phyloP scores from a whole-genome alignment of 305 asterid genomes.

The Plantago coronopus region DNA sequence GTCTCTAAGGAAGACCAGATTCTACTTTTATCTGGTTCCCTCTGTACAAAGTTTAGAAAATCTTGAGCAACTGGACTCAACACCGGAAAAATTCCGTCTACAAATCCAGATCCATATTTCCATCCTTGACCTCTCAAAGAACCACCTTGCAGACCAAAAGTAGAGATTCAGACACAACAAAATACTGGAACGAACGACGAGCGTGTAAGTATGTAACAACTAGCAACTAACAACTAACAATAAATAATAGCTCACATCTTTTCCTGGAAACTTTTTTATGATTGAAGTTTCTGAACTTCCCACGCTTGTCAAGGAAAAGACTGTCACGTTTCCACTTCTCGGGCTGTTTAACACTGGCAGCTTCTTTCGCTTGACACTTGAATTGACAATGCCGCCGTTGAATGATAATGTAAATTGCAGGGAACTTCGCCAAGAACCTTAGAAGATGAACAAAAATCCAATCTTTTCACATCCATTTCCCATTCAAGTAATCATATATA shows the following conservation, averaged over 20 bases:
- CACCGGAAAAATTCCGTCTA: slow-evolving; percentile 81
- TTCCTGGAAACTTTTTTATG: slow-evolving; percentile 71
- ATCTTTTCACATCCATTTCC: slow-evolving; percentile 1
- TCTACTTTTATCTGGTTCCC: slow-evolving; percentile 41
- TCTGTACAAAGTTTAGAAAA: slow-evolving; percentile 57
- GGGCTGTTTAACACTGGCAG: slow-evolving; percentile 32
- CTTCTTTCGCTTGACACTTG: slow-evolving; percentile 44
- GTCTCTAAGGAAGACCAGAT: slow-evolving; percentile 62
- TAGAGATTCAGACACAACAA: slow-evolving; percentile 12
- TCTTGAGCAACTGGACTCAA: slow-evolving; percentile 70
- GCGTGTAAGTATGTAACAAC: background rate
- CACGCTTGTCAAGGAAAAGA: slow-evolving; percentile 59
- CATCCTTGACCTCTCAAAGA: slow-evolving; percentile 92
- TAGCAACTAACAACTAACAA: background rate
- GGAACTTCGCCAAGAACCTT: slow-evolving; percentile 49
- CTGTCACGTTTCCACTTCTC: slow-evolving; percentile 71
- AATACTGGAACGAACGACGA: background rate
- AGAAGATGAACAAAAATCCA: background rate
- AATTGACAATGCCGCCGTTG: slow-evolving; percentile 37
- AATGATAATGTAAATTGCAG: slow-evolving; percentile 29
- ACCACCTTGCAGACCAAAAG: slow-evolving; percentile 51
- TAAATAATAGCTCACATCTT: slow-evolving; percentile 40
- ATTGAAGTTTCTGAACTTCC: slow-evolving; percentile 55
- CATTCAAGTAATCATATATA: slow-evolving; percentile 2
- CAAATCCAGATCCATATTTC: slow-evolving; percentile 92